Base-by-base conservation (phyloP, 108 stramenopile species). In the Epithemia pelagica region DNA sequence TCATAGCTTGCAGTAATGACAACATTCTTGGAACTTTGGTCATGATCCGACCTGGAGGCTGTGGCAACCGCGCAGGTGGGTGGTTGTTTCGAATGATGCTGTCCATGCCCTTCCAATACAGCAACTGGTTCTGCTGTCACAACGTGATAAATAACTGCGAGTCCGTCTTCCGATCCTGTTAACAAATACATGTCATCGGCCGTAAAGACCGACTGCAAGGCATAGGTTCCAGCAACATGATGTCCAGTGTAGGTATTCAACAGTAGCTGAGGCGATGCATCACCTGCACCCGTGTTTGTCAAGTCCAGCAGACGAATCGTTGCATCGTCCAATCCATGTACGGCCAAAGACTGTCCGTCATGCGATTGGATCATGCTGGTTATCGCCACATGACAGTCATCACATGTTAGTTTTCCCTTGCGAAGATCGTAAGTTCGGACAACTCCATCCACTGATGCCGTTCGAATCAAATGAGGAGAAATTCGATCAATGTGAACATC, bases 341-440 rank as follows among this genome's bases (percentile, higher is more conserved):
- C 74, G 27, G 75, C 87, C 21, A 84, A 58, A 46, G 78, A 88
- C 52, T 74, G 52, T 7, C 82, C 82, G 54, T 89, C 88, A 37
- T 73, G 66, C 0, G 86, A 78, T 1, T 65, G 54, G 25, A 82
- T 71, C 72, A 89, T 81, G 32, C 81, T 76, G 19, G 86, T 83
- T 28, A 92, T 85, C 30, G 86, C 73, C 37, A 75, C 69, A 0
- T 68, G 73, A 56, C 79, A 65, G 30, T 86, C 79, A 68, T 89
- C 85, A 5, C 64, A 68, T 2, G 69, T 60, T 26, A 92, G 28
- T 21, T 67, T 28, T 10, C 86, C 88, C 32, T 61, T 82, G 15
- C 91, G 75, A 19, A 88, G 33, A 76, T 92, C 91, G 65, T 92
- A 92, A 2, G 78, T 83, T 63, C 91, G 71, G 23, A 91, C 75